phyloP scores from a whole-genome alignment of 2,329 filamentous ascomycete species.

The Colletotrichum lentis region DNA sequence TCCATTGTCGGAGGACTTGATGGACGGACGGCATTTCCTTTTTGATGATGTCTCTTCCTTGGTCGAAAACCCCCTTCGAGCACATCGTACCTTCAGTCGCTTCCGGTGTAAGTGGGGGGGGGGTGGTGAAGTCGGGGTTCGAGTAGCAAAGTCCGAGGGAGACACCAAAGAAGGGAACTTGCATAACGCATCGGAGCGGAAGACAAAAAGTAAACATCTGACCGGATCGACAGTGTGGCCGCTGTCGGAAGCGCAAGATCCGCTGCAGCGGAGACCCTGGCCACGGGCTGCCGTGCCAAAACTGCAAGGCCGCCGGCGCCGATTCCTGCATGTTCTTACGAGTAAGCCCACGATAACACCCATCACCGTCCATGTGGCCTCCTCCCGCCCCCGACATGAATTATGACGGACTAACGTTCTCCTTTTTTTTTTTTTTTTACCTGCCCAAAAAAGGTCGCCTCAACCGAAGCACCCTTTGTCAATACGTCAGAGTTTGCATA shows the following conservation, averaged over 20 bases:
- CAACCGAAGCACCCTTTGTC: conserved; percentile 48
- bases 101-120: not conserved
- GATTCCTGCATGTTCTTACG: conserved; percentile 81
- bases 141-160: not conserved
- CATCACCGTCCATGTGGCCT: not conserved
- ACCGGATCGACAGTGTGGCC: conserved; percentile 70
- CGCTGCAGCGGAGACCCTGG: conserved; percentile 88
- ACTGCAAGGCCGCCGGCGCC: conserved; percentile 78
- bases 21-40: too few species aligned
- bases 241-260: conserved; percentile 94
- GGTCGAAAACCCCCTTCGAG: too few species aligned
- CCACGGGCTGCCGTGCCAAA: conserved; percentile 79
- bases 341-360: conserved; percentile 58
- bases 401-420: not conserved
- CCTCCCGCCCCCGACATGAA: not conserved
- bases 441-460: conserved; percentile 48
- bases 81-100: not conserved
- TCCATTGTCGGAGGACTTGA: not conserved
- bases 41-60: too few species aligned
- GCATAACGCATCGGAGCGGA: conserved; percentile 4
- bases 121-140: not conserved
- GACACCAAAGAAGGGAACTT: conserved; percentile 11
- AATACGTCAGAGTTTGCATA: conserved; percentile 47
- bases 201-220: conserved; percentile 25
- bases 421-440: too few species aligned